Evolutionary conservation across 2,329 filamentous ascomycete genomes (phyloP).

Genomic region (Calonectria pseudoturangicola): DNA sequence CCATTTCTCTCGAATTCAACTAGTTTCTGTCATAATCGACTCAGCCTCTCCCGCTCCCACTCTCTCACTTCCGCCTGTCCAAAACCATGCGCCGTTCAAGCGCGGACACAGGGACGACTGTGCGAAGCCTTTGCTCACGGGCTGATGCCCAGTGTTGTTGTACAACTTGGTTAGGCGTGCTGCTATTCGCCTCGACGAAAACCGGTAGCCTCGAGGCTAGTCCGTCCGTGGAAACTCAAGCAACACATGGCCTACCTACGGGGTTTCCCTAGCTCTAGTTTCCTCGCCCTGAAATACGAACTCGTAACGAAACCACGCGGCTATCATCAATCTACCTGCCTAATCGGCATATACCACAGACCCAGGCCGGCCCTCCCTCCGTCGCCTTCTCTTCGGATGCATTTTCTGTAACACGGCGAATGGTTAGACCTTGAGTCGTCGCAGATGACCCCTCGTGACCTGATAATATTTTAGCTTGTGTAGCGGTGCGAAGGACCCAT

Average conservation of each 20-base stretch:
- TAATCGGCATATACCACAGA: not conserved
- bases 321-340: not conserved
- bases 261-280: not conserved
- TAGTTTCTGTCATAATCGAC: slow-evolving; percentile 10
- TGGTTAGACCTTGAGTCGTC: slow-evolving; percentile 4
- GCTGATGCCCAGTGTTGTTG: not conserved
- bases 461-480: slow-evolving; percentile 18
- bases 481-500: not conserved
- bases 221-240: slow-evolving; percentile 9
- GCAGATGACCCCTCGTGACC: slow-evolving; percentile 22
- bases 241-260: slow-evolving; percentile 31
- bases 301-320: slow-evolving; percentile 5
- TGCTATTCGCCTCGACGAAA: slow-evolving; percentile 24
- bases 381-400: not conserved
- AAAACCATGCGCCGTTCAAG: not conserved
- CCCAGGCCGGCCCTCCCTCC: not conserved
- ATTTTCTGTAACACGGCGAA: not conserved
- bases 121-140: not conserved
- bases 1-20: slow-evolving; percentile 21
- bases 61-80: not conserved
- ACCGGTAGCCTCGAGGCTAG: slow-evolving; percentile 14
- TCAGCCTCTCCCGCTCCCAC: not conserved
- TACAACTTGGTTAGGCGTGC: slow-evolving; percentile 6
- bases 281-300: slow-evolving; percentile 11
- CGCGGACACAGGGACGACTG: not conserved